These are phyloP conservation scores for Verticillium dahliae DNA, from an alignment of 2,329 filamentous ascomycete genomes.

Conservation along the genomic window DNA sequence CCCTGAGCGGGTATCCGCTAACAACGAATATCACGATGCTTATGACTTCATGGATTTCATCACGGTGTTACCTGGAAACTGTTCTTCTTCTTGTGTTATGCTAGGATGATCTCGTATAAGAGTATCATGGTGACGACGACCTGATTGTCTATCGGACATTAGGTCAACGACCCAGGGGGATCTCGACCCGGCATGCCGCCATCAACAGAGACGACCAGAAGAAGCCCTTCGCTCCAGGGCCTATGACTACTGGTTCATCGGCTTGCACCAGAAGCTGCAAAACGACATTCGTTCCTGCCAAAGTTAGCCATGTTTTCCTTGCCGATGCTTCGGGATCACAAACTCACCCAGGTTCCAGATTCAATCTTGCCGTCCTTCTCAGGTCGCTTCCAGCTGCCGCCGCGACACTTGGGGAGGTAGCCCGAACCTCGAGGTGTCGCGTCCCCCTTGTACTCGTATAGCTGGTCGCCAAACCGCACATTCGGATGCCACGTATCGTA, in stretches of 20 bases:
- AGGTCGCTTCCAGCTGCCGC: neutral
- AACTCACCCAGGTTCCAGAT: neutral
- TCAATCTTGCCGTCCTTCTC: neutral
- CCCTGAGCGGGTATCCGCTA: too few species aligned
- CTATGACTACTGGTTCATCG: neutral
- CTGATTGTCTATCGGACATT: neutral
- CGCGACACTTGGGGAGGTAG: neutral
- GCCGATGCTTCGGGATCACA: neutral
- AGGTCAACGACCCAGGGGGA: neutral
- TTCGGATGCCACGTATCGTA: neutral
- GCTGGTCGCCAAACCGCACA: neutral
- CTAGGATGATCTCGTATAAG: too few species aligned
- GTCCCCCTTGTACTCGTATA: neutral
- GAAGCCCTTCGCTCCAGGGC: neutral
- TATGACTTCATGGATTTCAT: neutral
- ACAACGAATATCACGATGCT: neutral
- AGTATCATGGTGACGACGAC: neutral
- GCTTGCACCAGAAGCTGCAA: neutral
- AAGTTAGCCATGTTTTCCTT: neutral
- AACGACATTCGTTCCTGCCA: neutral
- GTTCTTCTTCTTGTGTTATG: too few species aligned
- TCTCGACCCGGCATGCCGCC: neutral
- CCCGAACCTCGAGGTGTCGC: neutral
- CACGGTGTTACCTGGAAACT: too few species aligned
- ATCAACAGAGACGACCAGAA: neutral